Conservation (phyloP, 2,329 filamentous ascomycete species). For the Rhynchosporium secalis region DNA sequence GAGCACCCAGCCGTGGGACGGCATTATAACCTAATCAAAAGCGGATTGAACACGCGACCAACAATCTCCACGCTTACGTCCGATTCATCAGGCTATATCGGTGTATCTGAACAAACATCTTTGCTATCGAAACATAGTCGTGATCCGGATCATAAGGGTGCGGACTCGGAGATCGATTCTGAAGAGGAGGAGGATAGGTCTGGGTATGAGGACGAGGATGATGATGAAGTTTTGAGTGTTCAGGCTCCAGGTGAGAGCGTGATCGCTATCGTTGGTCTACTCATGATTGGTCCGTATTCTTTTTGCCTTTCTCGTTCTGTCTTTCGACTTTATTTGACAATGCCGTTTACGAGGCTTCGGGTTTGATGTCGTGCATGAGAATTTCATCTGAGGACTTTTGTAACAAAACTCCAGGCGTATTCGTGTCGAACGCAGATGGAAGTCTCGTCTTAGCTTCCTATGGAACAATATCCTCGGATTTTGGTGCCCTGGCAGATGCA, state of each 20-base stretch:
- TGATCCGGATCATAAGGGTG: slow-evolving; percentile 20
- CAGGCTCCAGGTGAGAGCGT: background rate
- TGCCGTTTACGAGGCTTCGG: too few relatives aligned
- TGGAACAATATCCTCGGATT: slow-evolving; percentile 60
- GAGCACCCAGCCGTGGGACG: background rate
- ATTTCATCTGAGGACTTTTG: background rate
- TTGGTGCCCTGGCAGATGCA: slow-evolving; percentile 55
- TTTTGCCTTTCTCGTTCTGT: background rate
- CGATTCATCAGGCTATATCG: slow-evolving; percentile 7
- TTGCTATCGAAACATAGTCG: background rate
- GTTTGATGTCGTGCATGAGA: too few relatives aligned
- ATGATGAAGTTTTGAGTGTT: background rate
- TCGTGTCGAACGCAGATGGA: slow-evolving; percentile 64
- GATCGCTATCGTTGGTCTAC: slow-evolving; percentile 28
- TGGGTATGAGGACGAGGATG: slow-evolving; percentile 3
- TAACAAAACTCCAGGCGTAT: slow-evolving; percentile 49
- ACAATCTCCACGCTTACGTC: slow-evolving; percentile 5
- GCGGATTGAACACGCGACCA: background rate
- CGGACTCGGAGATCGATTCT: background rate
- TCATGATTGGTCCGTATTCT: slow-evolving; percentile 11
- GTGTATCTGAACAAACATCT: background rate
- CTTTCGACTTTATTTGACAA: too few relatives aligned
- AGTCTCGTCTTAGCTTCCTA: slow-evolving; percentile 68
- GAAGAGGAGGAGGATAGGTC: slow-evolving; percentile 6
- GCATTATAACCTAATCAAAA: background rate